phyloP scores from a whole-genome alignment of 192 early-diverging fungal species.

The Spinellus fusiger region DNA sequence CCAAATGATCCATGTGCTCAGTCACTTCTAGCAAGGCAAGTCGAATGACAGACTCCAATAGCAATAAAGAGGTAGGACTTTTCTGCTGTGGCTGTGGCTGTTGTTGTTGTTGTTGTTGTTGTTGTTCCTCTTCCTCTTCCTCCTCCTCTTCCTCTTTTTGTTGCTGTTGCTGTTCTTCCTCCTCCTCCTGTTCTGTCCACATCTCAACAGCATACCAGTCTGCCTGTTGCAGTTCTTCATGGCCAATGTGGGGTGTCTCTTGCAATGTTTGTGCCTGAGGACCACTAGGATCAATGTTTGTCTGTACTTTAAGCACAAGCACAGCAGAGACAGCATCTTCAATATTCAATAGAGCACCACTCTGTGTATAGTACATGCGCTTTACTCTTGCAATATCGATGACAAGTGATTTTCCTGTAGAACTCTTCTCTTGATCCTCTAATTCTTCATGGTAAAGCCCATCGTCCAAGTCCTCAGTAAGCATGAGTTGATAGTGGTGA shows the following conservation, averaged over 20 bases:
- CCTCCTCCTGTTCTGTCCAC: constrained; percentile 15
- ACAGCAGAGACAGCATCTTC: constrained; percentile 64
- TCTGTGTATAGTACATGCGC: constrained; percentile 67
- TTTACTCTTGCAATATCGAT: constrained; percentile 43
- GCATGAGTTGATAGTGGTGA: constrained; percentile 52
- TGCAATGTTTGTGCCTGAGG: neutral
- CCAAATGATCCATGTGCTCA: constrained; percentile 58
- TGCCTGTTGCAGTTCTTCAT: constrained; percentile 16
- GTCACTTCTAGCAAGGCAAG: constrained; percentile 56
- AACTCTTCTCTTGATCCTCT: constrained; percentile 22
- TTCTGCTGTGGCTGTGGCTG: too few species aligned
- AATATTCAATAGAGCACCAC: constrained; percentile 68
- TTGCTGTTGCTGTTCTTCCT: constrained; percentile 5
- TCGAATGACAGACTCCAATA: constrained; percentile 61
- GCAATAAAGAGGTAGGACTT: constrained; percentile 36
- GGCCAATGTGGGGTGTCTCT: constrained; percentile 18
- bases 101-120: neutral
- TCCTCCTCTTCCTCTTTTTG: constrained; percentile 20
- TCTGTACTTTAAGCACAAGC: constrained; percentile 58
- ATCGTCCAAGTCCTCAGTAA: constrained; percentile 67
- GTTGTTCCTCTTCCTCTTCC: neutral
- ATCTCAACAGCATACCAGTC: constrained; percentile 32
- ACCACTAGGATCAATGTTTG: neutral
- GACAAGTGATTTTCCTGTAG: constrained; percentile 3
- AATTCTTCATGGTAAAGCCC: constrained; percentile 70